Conservation (phyloP, 2,329 filamentous ascomycete genomes). For the Aspergillus fijiensis region DNA sequence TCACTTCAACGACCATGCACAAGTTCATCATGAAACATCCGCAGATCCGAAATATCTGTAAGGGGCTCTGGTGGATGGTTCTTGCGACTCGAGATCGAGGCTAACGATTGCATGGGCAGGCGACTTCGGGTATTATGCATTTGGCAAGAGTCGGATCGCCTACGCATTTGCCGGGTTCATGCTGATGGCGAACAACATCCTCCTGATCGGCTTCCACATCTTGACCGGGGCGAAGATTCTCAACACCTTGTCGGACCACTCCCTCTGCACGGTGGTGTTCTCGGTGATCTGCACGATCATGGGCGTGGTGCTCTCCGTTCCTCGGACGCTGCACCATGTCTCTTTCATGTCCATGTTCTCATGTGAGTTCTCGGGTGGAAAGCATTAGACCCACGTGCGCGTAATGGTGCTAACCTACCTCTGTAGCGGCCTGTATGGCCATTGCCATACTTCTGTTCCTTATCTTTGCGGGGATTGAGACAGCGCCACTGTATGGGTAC, state of each 20-base stretch:
- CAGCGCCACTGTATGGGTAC: conserved; percentile 47
- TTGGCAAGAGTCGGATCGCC: not conserved
- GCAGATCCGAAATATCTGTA: conserved; percentile 51
- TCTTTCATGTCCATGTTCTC: conserved; percentile 55
- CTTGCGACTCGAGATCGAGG: not conserved
- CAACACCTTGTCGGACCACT: conserved; percentile 52
- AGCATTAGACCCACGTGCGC: not conserved
- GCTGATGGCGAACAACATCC: conserved; percentile 53
- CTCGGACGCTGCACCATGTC: conserved; percentile 49
- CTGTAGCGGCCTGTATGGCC: conserved; percentile 46
- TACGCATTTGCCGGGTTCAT: conserved; percentile 8
- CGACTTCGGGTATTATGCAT: conserved; percentile 8
- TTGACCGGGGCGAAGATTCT: conserved; percentile 51
- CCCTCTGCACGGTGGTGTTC: conserved; percentile 51
- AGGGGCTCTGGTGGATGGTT: conserved; percentile 6
- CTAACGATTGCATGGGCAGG: not conserved
- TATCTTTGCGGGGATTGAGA: conserved; percentile 50
- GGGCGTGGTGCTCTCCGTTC: conserved; percentile 49
- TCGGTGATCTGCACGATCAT: conserved; percentile 48
- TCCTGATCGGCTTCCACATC: conserved; percentile 53
- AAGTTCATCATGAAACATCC: conserved; percentile 55
- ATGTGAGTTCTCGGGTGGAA: conserved; percentile 19
- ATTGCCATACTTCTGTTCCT: conserved; percentile 53
- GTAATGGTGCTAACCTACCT: not conserved
- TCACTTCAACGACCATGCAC: conserved; percentile 54